phyloP scores from a whole-genome alignment of 2,329 filamentous ascomycete genomes.

The Ophiostoma angusticollis region DNA sequence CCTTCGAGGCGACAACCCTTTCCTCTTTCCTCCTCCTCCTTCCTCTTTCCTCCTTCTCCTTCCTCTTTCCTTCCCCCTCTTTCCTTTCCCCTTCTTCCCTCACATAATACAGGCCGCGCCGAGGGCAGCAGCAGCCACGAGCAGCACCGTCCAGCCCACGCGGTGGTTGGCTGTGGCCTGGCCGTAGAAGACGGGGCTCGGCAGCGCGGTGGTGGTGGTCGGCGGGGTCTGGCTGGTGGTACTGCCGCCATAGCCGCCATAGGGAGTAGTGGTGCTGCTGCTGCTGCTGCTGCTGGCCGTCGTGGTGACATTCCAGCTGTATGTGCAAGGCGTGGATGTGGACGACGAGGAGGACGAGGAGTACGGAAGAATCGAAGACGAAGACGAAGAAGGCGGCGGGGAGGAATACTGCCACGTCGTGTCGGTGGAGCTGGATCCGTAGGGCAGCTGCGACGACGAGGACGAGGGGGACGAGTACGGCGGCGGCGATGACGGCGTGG shows the following conservation, averaged over 20 bases:
- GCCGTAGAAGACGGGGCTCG: conserved; percentile 1
- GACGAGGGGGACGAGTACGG: no score
- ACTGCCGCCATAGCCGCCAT: background rate
- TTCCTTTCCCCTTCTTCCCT: no score
- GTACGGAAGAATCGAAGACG: background rate
- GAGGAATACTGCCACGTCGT: no score
- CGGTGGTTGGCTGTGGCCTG: background rate
- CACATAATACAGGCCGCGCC: no score
- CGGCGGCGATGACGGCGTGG: background rate
- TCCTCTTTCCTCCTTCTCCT: no score
- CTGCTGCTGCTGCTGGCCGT: background rate
- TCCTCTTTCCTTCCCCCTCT: no score
- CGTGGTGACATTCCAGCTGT: background rate
- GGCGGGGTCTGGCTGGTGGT: background rate
- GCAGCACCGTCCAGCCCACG: background rate
- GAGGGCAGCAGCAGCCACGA: conserved; percentile 1
- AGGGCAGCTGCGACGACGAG: background rate
- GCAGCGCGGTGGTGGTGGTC: background rate
- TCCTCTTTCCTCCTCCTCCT: no score
- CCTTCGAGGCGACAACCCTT: no score
- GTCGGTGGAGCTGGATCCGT: background rate
- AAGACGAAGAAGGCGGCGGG: no score
- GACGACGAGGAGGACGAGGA: background rate
- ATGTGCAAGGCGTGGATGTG: background rate
- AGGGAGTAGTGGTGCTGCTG: background rate